These are phyloP conservation scores for Kuraishia capsulata DNA, from an alignment of 805 yeast species.

Conservation along the genomic window DNA sequence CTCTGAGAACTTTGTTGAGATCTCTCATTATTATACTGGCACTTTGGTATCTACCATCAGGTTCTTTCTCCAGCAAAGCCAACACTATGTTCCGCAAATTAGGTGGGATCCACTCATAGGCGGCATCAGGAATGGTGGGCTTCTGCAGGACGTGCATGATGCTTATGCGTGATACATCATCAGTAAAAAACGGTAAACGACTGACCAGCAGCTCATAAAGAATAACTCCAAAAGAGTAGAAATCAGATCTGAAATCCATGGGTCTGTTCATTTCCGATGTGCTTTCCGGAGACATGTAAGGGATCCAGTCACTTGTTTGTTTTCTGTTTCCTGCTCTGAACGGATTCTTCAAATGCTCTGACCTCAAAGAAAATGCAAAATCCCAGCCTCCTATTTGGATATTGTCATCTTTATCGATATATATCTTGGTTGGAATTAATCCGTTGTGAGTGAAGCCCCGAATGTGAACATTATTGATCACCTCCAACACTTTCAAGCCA, in stretches of 20 bases:
- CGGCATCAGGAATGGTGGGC: slow-evolving; percentile 29
- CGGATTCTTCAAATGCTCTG: slow-evolving; percentile 32
- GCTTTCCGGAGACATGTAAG: slow-evolving; percentile 43
- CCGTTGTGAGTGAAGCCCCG: slow-evolving; percentile 39
- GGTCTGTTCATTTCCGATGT: slow-evolving; percentile 27
- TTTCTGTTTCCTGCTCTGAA: slow-evolving; percentile 31
- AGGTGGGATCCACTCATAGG: slow-evolving; percentile 20
- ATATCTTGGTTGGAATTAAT: slow-evolving; percentile 27
- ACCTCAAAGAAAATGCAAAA: slow-evolving; percentile 29
- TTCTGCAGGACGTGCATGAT: slow-evolving; percentile 29
- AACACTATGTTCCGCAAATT: slow-evolving; percentile 29
- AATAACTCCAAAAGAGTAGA: slow-evolving; percentile 40
- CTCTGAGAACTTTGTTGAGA: slow-evolving; percentile 17
- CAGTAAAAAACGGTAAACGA: slow-evolving; percentile 30
- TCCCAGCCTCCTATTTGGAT: slow-evolving; percentile 39
- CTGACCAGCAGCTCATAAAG: slow-evolving; percentile 39
- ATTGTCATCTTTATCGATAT: slow-evolving; percentile 24
- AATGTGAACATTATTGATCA: slow-evolving; percentile 24
- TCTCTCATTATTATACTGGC: slow-evolving; percentile 27
- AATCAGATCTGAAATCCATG: slow-evolving; percentile 38
- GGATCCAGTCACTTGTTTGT: slow-evolving; percentile 28
- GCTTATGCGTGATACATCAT: slow-evolving; percentile 27
- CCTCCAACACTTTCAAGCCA: slow-evolving; percentile 13
- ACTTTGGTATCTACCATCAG: slow-evolving; percentile 27
- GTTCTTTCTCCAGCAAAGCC: slow-evolving; percentile 31